Base-by-base conservation (phyloP, 78 protist genomes). In the Acrasis kona region DNA sequence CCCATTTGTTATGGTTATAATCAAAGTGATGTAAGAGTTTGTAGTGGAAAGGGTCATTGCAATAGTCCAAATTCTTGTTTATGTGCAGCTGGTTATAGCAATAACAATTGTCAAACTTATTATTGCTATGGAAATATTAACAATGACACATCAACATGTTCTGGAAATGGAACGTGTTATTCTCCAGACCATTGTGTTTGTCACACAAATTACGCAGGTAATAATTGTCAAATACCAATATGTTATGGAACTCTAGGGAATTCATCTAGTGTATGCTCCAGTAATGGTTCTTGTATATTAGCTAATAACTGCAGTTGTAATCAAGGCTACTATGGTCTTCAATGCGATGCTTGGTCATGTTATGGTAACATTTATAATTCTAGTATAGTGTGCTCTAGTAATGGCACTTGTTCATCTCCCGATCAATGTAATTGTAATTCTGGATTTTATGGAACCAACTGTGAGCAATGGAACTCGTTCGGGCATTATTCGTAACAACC, bases 151-250 rank as follows among this genome's bases (percentile, higher is more conserved):
- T 50, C 61, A 50, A 50, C 61, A n/a, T 50, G 61, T 50, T 50
- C 61, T 50, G 61, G 61, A 50, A 50, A 50, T 19, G 61, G 61
- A n/a, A 50, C 61, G 19, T 50, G 61, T 50, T n/a, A n/a, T n/a
- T 50, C 61, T 50, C 61, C 61, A 50, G 61, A 50, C 61, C 19
- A 50, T 50, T 50, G 61, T 19, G 19, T 50, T 50, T 50, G 61
- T 50, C 19, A 50, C 19, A n/a, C 61, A 50, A 19, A 19, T 19
- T 19, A 19, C 61, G 19, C 61, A n/a, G 61, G 61, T n/a, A n/a
- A n/a, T 50, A 50, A 50, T 50, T 50, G 61, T 50, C 61, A 50
- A 50, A n/a, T n/a, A n/a, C n/a, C n/a, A n/a, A n/a, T n/a, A n/a
- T n/a, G n/a, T n/a, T n/a, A n/a, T n/a, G n/a, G n/a, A n/a, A n/a